A percentile compares a stretch with the other conserved stretches of the same genome.
phyloP scores from a whole-genome alignment of 495 filamentous ascomycete species.

The Annulohypoxylon stygium region DNA sequence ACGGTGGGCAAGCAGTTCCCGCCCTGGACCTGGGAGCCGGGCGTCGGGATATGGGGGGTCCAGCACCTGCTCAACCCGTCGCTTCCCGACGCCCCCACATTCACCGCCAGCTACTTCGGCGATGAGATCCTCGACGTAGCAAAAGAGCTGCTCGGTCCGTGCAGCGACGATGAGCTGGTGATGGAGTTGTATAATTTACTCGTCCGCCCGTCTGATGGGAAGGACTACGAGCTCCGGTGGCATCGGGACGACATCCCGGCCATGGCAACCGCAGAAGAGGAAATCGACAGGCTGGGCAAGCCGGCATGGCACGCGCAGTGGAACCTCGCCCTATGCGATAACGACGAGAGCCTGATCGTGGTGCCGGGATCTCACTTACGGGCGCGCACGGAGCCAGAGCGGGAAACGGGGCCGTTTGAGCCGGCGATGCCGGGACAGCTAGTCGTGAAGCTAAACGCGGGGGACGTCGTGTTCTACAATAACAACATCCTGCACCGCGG shows the following conservation, averaged over 20 bases:
- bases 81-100: conserved; percentile 66
- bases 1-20: conserved; percentile 90
- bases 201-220: conserved; percentile 68
- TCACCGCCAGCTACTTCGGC: conserved; percentile 76
- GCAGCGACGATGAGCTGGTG: conserved; percentile 64
- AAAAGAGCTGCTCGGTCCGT: conserved; percentile 64
- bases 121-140: conserved; percentile 67
- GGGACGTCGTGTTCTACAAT: conserved; percentile 87
- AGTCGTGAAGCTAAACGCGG: conserved; percentile 72
- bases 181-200: conserved; percentile 87
- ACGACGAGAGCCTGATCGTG: conserved; percentile 74
- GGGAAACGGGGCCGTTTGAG: conserved; percentile 71
- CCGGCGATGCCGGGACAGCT: conserved; percentile 69
- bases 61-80: conserved; percentile 84
- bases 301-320: conserved; percentile 78
- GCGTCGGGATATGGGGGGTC: conserved; percentile 84
- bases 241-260: conserved; percentile 82
- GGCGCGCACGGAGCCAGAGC: conserved; percentile 73
- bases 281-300: conserved; percentile 59
- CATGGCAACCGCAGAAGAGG: conserved; percentile 66
- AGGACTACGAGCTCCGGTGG: conserved; percentile 77
- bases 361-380: conserved; percentile 78
- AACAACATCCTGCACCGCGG: conserved; percentile 89
- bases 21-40: conserved; percentile 69
- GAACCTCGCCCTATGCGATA: conserved; percentile 76